A percentile compares a stretch with the other conserved stretches of the same genome.
Evolutionary conservation across 2,329 filamentous ascomycete genomes (phyloP).

Genomic region (Fusarium lyarnte): DNA sequence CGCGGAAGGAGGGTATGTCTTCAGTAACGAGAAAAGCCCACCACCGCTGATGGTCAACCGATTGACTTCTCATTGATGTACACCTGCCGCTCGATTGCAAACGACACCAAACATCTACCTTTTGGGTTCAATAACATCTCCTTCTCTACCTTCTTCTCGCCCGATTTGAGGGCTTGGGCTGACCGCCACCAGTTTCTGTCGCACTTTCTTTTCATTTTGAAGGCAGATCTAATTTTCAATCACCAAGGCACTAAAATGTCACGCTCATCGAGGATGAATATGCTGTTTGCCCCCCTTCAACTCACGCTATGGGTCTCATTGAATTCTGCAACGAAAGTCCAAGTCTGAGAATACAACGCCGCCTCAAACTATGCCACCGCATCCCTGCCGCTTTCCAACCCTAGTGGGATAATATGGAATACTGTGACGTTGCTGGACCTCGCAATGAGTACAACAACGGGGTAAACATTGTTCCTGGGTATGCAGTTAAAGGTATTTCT

Average conservation of each 20-base stretch:
- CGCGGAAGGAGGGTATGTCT: background rate
- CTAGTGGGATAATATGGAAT: background rate
- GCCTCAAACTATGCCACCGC: background rate
- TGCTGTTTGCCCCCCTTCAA: background rate
- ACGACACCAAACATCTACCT: background rate
- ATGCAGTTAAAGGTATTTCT: background rate
- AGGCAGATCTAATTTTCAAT: background rate
- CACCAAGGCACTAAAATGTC: background rate
- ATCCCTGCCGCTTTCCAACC: background rate
- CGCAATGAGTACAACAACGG: background rate
- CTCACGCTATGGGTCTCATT: background rate
- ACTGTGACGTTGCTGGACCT: background rate
- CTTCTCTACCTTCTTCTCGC: background rate
- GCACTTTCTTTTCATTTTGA: background rate
- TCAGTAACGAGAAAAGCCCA: background rate
- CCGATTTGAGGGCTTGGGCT: background rate
- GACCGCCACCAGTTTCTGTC: background rate
- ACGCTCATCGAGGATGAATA: background rate
- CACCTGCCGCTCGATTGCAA: background rate
- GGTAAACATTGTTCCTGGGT: rapidly evolving
- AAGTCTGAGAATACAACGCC: background rate
- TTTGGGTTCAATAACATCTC: background rate
- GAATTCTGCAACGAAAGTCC: background rate
- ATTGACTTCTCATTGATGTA: slow-evolving; percentile 3
- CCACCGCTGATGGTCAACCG: background rate